phyloP scores from a whole-genome alignment of 148 eudicot species.

The Arbutus unedo region DNA sequence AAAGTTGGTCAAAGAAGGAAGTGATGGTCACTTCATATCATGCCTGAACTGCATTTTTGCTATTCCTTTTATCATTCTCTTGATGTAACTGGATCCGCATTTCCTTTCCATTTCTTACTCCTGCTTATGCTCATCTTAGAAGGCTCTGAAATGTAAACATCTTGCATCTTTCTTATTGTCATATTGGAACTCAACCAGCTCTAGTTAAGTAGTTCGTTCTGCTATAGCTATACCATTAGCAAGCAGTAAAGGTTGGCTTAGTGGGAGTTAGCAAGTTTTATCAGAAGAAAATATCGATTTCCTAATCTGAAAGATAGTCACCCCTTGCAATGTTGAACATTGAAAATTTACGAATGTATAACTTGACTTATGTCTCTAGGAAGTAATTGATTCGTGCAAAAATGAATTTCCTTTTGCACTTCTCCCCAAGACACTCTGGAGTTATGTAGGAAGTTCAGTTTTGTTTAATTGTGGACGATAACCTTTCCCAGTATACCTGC shows the following conservation, averaged over 20 bases:
- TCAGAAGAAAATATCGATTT: neutral
- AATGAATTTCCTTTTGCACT: neutral
- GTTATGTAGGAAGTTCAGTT: neutral
- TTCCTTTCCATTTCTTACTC: neutral
- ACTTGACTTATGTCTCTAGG: neutral
- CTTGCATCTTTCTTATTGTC: neutral
- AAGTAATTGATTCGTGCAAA: neutral
- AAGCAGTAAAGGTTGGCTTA: neutral
- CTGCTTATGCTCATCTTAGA: slow-evolving; percentile 4
- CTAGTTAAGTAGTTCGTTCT: neutral
- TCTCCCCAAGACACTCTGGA: neutral
- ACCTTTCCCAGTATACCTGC: neutral
- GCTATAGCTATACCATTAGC: neutral
- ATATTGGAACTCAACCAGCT: neutral
- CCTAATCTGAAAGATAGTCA: neutral
- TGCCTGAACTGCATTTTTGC: neutral
- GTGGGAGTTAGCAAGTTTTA: neutral
- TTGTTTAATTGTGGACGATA: neutral
- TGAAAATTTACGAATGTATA: neutral
- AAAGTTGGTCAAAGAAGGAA: neutral
- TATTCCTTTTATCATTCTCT: neutral
- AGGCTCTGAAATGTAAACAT: neutral
- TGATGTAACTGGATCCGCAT: neutral
- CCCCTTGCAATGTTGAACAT: neutral
- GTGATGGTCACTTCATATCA: neutral